Evolutionary conservation across 2,329 filamentous ascomycete species (phyloP), one percentile per base, ranked within the genome.

Genomic region (Aspergillus ruber): DNA sequence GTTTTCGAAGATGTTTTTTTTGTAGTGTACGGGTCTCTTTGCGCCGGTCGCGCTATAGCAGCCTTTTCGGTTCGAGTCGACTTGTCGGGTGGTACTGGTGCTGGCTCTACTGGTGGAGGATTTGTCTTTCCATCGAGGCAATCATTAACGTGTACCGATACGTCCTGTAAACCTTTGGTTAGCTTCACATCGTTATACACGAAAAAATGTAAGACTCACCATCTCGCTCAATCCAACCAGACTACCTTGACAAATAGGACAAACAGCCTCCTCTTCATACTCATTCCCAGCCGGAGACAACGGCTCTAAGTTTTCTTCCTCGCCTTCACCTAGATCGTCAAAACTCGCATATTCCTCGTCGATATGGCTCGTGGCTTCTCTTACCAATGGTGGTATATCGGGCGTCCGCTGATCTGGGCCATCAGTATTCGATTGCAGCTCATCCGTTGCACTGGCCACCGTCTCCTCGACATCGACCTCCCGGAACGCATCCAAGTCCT

Each of bases 101-200:
- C 60, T 0, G 46, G 10, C 6, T 44, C 52, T 5, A 60, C 45
- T 17, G 57, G 39, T 12, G 62, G 78, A 12, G 85, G 59, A 40
- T 82, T 78, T 4, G 86, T 80, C 41, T 85, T 86, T 1, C 89
- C 89, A 63, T 98, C 93, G 2, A 98, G 75, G 67, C 93, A 98
- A 8, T 84, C 82, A 64, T 98, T 98, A 55, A 98, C 93, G 66
- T 98, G 93, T 2, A 85, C 71, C 6, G 85, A 86, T 8, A 84
- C 85, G 57, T 91, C 81, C 62, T 90, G 81, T 50, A 70, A 12
- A 15, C 4, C 13, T 38, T 56, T 38, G 48, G 38, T 56, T 38
- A 49, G 45, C 20, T 29, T 7, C 15, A 21, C 3, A 20, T 29
- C 25, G 25, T 10, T 17, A 18, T 45, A 20, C 6, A 18, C 36